phyloP scores from a whole-genome alignment of 768 basidiomycete genomes.

The Tephrocybe rancida region DNA sequence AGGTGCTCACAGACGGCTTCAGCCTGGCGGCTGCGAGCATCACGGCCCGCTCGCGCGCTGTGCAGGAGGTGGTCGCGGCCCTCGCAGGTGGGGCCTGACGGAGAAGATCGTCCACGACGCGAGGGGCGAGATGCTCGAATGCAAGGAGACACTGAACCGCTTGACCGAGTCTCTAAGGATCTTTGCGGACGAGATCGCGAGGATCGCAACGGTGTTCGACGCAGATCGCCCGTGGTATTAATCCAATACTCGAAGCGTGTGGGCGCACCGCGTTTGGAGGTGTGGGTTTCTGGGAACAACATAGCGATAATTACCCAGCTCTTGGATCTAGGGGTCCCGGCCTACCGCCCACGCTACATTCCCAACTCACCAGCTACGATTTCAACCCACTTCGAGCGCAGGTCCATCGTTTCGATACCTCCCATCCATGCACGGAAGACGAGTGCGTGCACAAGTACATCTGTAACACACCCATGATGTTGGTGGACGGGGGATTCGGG shows the following conservation, averaged over 20 bases:
- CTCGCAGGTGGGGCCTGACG: conserved; percentile 89
- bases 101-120: conserved; percentile 93
- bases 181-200: conserved; percentile 78
- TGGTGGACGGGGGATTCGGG: too few species aligned
- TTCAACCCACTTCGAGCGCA: too few species aligned
- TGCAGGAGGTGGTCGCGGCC: conserved; percentile 92
- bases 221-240: conserved; percentile 45
- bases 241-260: background rate
- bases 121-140: conserved; percentile 87
- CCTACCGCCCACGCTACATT: too few species aligned
- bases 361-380: too few species aligned
- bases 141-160: conserved; percentile 92
- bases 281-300: background rate
- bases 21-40: conserved; percentile 90
- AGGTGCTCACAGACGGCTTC: conserved; percentile 77
- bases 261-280: background rate
- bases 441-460: too few species aligned
- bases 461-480: too few species aligned
- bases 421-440: too few species aligned
- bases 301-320: background rate
- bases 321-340: background rate
- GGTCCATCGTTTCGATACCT: too few species aligned
- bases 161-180: conserved; percentile 90
- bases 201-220: conserved; percentile 95
- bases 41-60: conserved; percentile 85